These are phyloP conservation scores for Phytophthora rubi DNA, from an alignment of 352 stramenopile species.

Conservation along the genomic window DNA sequence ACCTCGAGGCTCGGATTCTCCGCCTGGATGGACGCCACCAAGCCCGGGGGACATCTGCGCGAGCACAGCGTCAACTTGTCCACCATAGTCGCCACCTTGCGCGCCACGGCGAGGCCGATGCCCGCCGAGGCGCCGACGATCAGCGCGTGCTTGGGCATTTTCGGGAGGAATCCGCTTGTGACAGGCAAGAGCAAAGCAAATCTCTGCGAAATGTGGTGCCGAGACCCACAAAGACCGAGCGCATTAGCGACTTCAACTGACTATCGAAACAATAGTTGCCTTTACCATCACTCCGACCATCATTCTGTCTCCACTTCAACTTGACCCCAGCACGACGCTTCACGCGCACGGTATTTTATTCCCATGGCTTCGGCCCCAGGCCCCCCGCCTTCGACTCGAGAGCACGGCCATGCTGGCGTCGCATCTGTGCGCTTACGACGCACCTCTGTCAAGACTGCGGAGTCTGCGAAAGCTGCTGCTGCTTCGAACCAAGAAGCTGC, in stretches of 20 bases:
- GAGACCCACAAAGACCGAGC: slow-evolving; percentile 3
- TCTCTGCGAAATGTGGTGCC: slow-evolving; percentile 40
- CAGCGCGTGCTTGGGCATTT: slow-evolving; percentile 36
- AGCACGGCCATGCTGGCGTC: slow-evolving; percentile 21
- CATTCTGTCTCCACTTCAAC: slow-evolving; percentile 18
- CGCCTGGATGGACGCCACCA: slow-evolving; percentile 29
- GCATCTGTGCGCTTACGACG: slow-evolving; percentile 36
- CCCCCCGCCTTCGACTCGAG: slow-evolving; percentile 26
- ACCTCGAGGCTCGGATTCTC: slow-evolving; percentile 31
- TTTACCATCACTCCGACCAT: background rate
- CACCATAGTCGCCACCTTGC: slow-evolving; percentile 32
- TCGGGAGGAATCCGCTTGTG: slow-evolving; percentile 12
- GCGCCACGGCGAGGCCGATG: slow-evolving; percentile 34
- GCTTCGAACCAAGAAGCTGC: slow-evolving; percentile 30
- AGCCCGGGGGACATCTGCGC: slow-evolving; percentile 21
- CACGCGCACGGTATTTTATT: background rate
- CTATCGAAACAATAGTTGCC: background rate
- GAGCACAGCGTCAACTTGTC: slow-evolving; percentile 40
- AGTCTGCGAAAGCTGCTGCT: background rate
- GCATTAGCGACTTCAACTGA: background rate
- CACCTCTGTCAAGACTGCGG: slow-evolving; percentile 19
- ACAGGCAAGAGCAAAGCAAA: slow-evolving; percentile 28
- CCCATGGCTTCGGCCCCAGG: slow-evolving; percentile 22
- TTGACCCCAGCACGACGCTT: slow-evolving; percentile 21
- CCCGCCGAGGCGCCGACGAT: slow-evolving; percentile 37